phyloP scores from a whole-genome alignment of 1,284 basidiomycete genomes.

The Leccinum pachyderme region DNA sequence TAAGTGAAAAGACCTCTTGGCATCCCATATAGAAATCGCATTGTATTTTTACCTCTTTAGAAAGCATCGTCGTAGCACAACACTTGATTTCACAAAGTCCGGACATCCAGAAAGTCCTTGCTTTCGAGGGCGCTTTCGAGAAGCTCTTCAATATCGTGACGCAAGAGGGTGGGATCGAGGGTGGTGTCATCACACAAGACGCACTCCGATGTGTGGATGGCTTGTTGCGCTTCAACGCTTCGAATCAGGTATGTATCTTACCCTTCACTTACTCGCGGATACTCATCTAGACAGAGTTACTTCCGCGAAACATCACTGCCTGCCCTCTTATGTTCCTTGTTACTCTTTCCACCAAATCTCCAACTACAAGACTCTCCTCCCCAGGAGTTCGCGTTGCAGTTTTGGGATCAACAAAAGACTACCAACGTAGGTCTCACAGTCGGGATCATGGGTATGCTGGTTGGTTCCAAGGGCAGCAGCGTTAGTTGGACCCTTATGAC shows the following conservation, averaged over 20 bases:
- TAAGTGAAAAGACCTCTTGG: conserved; percentile 33
- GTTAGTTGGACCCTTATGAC: conserved; percentile 35
- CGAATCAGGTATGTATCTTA: conserved; percentile 75
- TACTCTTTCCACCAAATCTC: conserved; percentile 81
- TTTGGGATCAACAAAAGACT: conserved; percentile 92
- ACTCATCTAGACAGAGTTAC: conserved; percentile 69
- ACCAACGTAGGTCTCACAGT: conserved; percentile 78
- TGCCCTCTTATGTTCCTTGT: conserved; percentile 74
- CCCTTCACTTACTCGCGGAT: not conserved
- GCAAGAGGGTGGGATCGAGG: conserved; percentile 89
- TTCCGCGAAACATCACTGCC: conserved; percentile 92
- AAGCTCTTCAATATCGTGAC: conserved; percentile 88
- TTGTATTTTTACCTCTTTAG: conserved; percentile 38
- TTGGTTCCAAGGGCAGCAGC: conserved; percentile 69
- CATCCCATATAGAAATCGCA: not conserved
- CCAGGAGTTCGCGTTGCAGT: conserved; percentile 93
- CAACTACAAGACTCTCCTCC: conserved; percentile 67
- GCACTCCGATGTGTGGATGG: conserved; percentile 84
- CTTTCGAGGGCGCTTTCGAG: conserved; percentile 97
- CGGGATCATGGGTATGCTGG: conserved; percentile 75
- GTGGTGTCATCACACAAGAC: conserved; percentile 85
- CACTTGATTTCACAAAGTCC: conserved; percentile 82
- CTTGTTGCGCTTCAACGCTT: conserved; percentile 88
- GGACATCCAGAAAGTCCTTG: conserved; percentile 96
- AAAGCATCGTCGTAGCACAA: conserved; percentile 83